Percentiles rank a stretch among this genome's conserved stretches.
Evolutionary conservation across 129 eudicot species (phyloP).

Genomic region (Flaveria sonorensis): DNA sequence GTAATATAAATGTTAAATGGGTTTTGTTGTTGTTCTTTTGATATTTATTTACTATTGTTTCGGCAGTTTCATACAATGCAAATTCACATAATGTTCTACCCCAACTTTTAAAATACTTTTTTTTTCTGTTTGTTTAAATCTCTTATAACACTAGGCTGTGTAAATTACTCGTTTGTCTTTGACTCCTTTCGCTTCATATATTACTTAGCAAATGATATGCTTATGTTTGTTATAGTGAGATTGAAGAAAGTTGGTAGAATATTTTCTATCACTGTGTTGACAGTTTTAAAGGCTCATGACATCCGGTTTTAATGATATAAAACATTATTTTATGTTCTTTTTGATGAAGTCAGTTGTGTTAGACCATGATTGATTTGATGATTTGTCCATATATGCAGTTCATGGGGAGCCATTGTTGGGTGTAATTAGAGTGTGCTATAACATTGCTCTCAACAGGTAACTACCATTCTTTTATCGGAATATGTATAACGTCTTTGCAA

Average conservation of each 20-base stretch:
- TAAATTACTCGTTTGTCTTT: background rate
- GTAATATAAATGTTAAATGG: conserved; percentile 38
- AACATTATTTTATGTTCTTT: background rate
- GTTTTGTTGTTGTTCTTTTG: conserved; percentile 3
- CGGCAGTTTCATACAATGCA: background rate
- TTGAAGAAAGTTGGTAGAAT: background rate
- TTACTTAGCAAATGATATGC: background rate
- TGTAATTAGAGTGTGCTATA: conserved; percentile 88
- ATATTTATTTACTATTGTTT: conserved; percentile 3
- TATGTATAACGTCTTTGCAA: conserved; percentile 6
- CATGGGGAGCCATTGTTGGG: conserved; percentile 91
- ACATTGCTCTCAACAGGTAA: conserved; percentile 93
- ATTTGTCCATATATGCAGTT: conserved; percentile 52
- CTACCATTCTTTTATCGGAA: conserved; percentile 5
- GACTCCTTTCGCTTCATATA: background rate
- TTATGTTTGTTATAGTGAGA: background rate
- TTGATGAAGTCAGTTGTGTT: background rate
- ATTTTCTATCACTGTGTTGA: background rate
- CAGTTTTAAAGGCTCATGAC: background rate
- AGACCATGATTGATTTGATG: background rate
- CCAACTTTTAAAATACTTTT: background rate
- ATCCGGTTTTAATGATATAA: conserved; percentile 13
- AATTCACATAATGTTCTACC: background rate
- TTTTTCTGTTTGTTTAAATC: background rate
- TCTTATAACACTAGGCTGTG: background rate